Evolutionary conservation across 176 grass and related monocot genomes (phyloP).

Genomic region (Bothriochloa decipiens): DNA sequence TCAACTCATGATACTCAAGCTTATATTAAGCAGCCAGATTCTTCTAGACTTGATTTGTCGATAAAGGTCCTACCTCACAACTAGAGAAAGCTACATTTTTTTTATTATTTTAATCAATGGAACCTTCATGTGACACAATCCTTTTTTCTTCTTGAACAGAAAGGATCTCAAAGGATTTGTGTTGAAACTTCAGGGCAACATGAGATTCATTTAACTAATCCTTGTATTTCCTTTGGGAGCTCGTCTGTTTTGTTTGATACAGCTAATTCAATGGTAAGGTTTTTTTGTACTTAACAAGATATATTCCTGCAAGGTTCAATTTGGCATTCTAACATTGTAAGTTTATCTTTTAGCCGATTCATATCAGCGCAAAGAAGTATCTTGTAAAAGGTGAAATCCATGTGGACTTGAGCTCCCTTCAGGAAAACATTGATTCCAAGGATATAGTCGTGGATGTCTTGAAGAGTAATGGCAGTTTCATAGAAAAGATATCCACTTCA

Average conservation of each 20-base stretch:
- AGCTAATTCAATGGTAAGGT: constrained; percentile 56
- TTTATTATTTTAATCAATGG: constrained; percentile 14
- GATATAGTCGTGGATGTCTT: constrained; percentile 74
- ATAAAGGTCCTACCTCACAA: constrained; percentile 65
- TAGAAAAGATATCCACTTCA: constrained; percentile 59
- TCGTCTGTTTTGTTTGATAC: constrained; percentile 72
- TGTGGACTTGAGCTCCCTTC: constrained; percentile 55
- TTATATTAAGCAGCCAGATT: constrained; percentile 73
- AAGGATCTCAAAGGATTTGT: constrained; percentile 85
- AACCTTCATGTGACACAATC: constrained; percentile 23
- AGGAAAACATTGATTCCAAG: constrained; percentile 59
- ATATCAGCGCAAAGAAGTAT: constrained; percentile 89
- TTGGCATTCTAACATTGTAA: constrained; percentile 41
- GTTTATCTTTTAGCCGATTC: constrained; percentile 56
- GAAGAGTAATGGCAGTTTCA: constrained; percentile 55
- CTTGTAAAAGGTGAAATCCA: constrained; percentile 90
- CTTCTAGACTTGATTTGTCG: constrained; percentile 74
- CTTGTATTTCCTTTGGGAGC: constrained; percentile 90
- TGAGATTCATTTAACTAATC: constrained; percentile 82
- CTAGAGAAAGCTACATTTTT: constrained; percentile 19
- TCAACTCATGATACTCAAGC: constrained; percentile 85
- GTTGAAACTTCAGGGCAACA: constrained; percentile 81
- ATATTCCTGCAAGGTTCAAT: constrained; percentile 20
- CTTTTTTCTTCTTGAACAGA: constrained; percentile 55
- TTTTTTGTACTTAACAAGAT: constrained; percentile 18